Evolutionary conservation across 768 basidiomycete species (phyloP).

Genomic region (Trametes maxima): DNA sequence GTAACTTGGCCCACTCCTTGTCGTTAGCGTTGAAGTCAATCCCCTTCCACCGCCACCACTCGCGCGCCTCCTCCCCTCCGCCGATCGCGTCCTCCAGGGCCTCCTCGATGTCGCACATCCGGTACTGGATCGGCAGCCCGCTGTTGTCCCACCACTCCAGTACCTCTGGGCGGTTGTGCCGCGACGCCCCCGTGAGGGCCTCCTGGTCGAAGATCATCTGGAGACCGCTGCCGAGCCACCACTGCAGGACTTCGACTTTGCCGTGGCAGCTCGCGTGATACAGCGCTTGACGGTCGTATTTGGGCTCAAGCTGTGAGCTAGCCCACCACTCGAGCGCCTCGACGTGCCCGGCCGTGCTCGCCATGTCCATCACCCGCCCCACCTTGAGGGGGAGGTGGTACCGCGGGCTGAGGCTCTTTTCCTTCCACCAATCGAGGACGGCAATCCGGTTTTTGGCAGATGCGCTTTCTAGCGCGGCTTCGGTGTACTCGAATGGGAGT

Average conservation of each 20-base stretch:
- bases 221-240: slow-evolving; percentile 82
- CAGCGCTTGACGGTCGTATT: slow-evolving; percentile 76
- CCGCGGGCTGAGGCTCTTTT: slow-evolving; percentile 42
- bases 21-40: slow-evolving; percentile 84
- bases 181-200: slow-evolving; percentile 75
- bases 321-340: slow-evolving; percentile 87
- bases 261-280: slow-evolving; percentile 81
- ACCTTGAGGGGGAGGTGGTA: slow-evolving; percentile 69
- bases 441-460: slow-evolving; percentile 76
- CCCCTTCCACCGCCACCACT: slow-evolving; percentile 83
- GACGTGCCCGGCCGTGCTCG: slow-evolving; percentile 76
- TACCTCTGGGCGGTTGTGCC: slow-evolving; percentile 79
- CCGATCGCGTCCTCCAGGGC: slow-evolving; percentile 86
- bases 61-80: slow-evolving; percentile 71
- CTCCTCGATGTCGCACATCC: slow-evolving; percentile 92
- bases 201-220: slow-evolving; percentile 82
- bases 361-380: slow-evolving; percentile 85
- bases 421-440: slow-evolving; percentile 85
- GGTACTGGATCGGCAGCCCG: slow-evolving; percentile 78
- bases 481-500: slow-evolving; percentile 71
- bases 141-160: slow-evolving; percentile 89
- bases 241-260: slow-evolving; percentile 76
- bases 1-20: slow-evolving; percentile 87
- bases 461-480: slow-evolving; percentile 77
- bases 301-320: slow-evolving; percentile 71